Conservation (phyloP, 2,329 filamentous ascomycete species). For the Xylaria sp. region DNA sequence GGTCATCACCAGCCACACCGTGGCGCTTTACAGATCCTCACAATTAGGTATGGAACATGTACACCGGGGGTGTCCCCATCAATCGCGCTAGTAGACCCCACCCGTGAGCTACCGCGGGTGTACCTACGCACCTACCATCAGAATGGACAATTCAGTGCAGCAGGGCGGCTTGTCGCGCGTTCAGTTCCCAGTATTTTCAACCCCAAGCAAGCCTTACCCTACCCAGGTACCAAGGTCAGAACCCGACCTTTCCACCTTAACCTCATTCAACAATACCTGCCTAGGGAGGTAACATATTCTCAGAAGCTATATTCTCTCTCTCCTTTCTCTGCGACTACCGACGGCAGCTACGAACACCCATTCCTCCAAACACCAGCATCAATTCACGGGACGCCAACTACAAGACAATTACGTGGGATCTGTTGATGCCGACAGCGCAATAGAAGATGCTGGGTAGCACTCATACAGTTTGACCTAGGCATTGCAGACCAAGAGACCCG, state of each 20-base stretch:
- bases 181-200: slow-evolving; percentile 21
- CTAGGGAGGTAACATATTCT: not conserved
- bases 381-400: not conserved
- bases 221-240: not conserved
- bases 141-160: not conserved
- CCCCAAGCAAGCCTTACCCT: slow-evolving; percentile 16
- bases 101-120: not conserved
- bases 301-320: not conserved
- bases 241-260: slow-evolving; percentile 7
- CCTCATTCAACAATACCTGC: slow-evolving; percentile 8
- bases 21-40: slow-evolving; percentile 13
- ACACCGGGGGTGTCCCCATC: not conserved
- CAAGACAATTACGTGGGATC: slow-evolving; percentile 3
- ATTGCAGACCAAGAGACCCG: slow-evolving; percentile 30
- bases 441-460: slow-evolving; percentile 44
- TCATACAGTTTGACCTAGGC: slow-evolving; percentile 37
- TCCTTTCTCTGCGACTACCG: not conserved
- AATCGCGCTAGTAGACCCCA: not conserved
- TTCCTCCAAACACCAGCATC: not conserved
- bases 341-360: not conserved
- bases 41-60: not conserved
- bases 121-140: not conserved
- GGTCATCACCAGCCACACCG: slow-evolving; percentile 35
- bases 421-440: slow-evolving; percentile 32
- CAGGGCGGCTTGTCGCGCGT: slow-evolving; percentile 3